Base-by-base conservation (phyloP, 1,284 basidiomycete genomes). In the Stereum hirsutum region DNA sequence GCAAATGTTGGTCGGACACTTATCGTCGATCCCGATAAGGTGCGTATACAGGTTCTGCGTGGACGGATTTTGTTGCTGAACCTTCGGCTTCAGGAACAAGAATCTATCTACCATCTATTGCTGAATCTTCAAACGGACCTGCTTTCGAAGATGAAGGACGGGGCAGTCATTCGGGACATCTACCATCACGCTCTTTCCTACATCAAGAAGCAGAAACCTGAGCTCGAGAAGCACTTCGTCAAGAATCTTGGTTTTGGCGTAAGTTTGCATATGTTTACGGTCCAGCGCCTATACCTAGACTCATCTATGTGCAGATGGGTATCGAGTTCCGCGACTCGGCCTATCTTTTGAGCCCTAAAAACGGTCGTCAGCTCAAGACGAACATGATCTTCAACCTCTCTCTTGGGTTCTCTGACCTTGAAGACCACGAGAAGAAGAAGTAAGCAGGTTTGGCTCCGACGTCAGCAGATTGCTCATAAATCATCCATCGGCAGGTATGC, bases 221-320 rank as follows among this genome's bases (percentile, higher is more conserved):
- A 89, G 30, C 66, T 98, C 2, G 89, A 90, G 49, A 81, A 81
- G 52, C 64, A 86, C 49, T 89, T 98, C 47, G 80, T 86, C 36
- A 99, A 97, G 69, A 92, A 81, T 52, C 68, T 93, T 41, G 95
- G 95, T 5, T 96, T 95, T 62, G 89, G 83, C 23, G 90, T 92
- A 59, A 49, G 75, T 66, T 2, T n/a, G n/a, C n/a, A n/a, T n/a
- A n/a, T n/a, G n/a, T n/a, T n/a, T n/a, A n/a, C n/a, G n/a, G n/a
- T 21, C 6, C 15, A n/a, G 5, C 6, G 12, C 14, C 7, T 8
- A 17, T 19, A 31, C 17, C 30, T 21, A 43, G 36, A 25, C 39
- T 37, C 23, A 17, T 21, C 32, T 5, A 17, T 14, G 46, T 46
- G 6, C 55, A 94, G 90, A 94, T 82, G 59, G 92, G 92, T 11